A percentile compares a stretch with the other conserved stretches of the same genome.
Conservation (phyloP, 306 rosid genomes). For the Prinsepia uniflora region DNA sequence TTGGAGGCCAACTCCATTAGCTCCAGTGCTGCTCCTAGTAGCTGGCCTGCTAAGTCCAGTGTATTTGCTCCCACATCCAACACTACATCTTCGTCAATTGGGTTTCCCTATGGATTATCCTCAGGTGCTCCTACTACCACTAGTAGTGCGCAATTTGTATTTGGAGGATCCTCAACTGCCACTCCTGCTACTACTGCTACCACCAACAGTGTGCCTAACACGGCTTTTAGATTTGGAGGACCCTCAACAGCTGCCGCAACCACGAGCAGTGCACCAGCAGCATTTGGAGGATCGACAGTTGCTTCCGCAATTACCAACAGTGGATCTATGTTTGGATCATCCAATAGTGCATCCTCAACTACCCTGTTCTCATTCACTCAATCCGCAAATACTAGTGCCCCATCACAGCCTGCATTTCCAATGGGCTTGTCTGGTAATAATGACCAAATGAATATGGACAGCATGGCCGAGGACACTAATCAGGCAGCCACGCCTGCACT, state of each 20-base stretch:
- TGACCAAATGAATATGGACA: constrained; percentile 76
- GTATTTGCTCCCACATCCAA: constrained; percentile 39
- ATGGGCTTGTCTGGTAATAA: constrained; percentile 48
- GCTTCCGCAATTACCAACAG: constrained; percentile 34
- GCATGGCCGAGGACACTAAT: constrained; percentile 86
- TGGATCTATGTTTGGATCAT: constrained; percentile 45
- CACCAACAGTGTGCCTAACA: constrained; percentile 32
- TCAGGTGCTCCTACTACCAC: constrained; percentile 21
- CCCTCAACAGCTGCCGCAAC: constrained; percentile 4
- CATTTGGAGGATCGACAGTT: constrained; percentile 32
- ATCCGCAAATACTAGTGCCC: constrained; percentile 30
- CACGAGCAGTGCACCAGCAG: not conserved
- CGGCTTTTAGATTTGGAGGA: constrained; percentile 27
- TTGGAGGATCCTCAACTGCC: constrained; percentile 35
- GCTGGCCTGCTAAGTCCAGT: constrained; percentile 53
- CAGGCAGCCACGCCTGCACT: constrained; percentile 38
- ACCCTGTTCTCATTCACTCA: constrained; percentile 57
- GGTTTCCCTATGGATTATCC: constrained; percentile 25
- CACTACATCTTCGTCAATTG: constrained; percentile 32
- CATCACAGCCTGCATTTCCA: constrained; percentile 47
- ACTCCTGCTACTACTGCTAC: constrained; percentile 7
- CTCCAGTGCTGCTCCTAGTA: constrained; percentile 44
- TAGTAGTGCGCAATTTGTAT: constrained; percentile 28
- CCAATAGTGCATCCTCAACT: constrained; percentile 45
- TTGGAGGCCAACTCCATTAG: constrained; percentile 40